Evolutionary conservation across 164 flowering plant genomes (phyloP).

Genomic region (Nymphaea colorata): DNA sequence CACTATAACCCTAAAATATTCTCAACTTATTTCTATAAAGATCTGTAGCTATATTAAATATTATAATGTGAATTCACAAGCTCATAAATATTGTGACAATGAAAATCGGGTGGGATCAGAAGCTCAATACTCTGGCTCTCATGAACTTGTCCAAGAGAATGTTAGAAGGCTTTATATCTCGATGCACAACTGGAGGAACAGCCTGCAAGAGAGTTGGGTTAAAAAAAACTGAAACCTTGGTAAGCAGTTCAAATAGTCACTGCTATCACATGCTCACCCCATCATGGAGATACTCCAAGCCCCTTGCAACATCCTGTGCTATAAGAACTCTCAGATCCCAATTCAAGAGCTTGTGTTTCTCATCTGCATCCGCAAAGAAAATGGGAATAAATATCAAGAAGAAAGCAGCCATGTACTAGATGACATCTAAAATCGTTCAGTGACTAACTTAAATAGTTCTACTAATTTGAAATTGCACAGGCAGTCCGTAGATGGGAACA

Average conservation of each 20-base stretch:
- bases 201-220: slow-evolving; percentile 43
- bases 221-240: background rate
- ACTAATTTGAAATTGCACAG: too few relatives aligned
- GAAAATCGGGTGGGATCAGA: too few relatives aligned
- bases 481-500: too few relatives aligned
- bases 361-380: slow-evolving; percentile 31
- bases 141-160: slow-evolving; percentile 86
- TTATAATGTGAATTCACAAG: too few relatives aligned
- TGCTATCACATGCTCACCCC: slow-evolving; percentile 43
- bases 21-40: too few relatives aligned
- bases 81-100: too few relatives aligned
- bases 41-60: too few relatives aligned
- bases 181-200: slow-evolving; percentile 83
- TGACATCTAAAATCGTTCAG: too few relatives aligned
- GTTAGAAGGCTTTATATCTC: slow-evolving; percentile 92
- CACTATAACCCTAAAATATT: too few relatives aligned
- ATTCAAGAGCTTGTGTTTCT: slow-evolving; percentile 42
- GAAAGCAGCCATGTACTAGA: too few relatives aligned
- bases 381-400: background rate
- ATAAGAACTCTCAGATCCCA: slow-evolving; percentile 81
- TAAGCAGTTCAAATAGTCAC: background rate
- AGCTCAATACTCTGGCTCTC: slow-evolving; percentile 78
- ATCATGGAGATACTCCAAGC: slow-evolving; percentile 98
- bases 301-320: slow-evolving; percentile 95
- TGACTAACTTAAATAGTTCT: too few relatives aligned